Conservation (phyloP, 257 asterid species). For the Rubia yunnanensis region DNA sequence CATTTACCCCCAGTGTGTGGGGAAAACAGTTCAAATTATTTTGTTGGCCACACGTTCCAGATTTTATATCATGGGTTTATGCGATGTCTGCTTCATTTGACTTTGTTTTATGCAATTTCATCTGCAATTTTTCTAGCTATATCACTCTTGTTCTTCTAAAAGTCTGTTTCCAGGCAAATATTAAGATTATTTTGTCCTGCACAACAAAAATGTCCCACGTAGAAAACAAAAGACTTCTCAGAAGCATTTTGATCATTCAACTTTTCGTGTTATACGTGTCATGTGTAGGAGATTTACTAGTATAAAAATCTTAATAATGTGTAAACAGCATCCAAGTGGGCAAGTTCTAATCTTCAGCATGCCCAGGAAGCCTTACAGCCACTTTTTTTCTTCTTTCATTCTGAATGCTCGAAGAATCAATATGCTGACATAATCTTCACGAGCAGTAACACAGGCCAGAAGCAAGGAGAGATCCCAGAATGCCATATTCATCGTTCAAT, state of each 20-base stretch:
- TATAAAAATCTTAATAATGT: too few species aligned
- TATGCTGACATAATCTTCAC: background rate
- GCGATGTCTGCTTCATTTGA: background rate
- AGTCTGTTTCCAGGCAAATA: background rate
- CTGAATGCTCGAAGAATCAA: background rate
- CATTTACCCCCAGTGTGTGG: background rate
- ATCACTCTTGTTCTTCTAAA: too few species aligned
- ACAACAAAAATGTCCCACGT: too few species aligned
- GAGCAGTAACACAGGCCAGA: background rate
- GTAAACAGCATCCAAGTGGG: too few species aligned
- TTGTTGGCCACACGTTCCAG: background rate
- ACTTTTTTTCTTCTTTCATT: background rate
- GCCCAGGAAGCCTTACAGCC: background rate
- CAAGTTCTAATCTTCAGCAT: background rate
- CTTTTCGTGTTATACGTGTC: too few species aligned
- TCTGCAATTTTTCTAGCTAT: background rate
- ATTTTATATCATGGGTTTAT: background rate
- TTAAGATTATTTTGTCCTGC: too few species aligned
- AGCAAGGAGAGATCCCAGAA: background rate
- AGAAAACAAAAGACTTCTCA: too few species aligned
- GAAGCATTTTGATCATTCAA: too few species aligned
- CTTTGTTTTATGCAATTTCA: background rate
- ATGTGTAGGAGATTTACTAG: too few species aligned
- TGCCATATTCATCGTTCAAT: constrained; percentile 10
- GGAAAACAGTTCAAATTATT: background rate